Conservation (phyloP, 2,329 filamentous ascomycete genomes). For the Calonectria hawksworthii region DNA sequence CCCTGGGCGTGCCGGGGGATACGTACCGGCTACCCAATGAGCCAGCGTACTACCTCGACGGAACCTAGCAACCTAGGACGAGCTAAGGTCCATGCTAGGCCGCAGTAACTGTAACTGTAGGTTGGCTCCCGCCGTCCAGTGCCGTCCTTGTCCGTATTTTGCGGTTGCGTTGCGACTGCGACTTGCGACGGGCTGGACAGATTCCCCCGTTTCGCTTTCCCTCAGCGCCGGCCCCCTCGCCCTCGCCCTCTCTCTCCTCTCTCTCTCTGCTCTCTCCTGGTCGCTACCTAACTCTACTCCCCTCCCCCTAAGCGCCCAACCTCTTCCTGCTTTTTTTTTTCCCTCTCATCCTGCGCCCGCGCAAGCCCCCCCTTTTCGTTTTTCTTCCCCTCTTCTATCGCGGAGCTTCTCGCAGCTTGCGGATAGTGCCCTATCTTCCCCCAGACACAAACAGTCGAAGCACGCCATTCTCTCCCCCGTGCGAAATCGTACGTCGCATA, state of each 20-base stretch:
- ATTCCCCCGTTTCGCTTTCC: constrained; percentile 32
- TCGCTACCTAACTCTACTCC: constrained; percentile 18
- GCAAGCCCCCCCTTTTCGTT: constrained; percentile 17
- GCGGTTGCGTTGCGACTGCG: constrained; percentile 43
- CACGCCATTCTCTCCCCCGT: constrained; percentile 1
- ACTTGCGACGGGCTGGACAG: constrained; percentile 36
- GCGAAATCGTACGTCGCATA: constrained; percentile 31
- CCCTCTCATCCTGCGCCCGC: constrained; percentile 1
- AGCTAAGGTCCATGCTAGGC: constrained; percentile 15
- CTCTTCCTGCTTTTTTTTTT: constrained; percentile 39
- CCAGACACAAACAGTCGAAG: neutral
- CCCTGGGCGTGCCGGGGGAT: neutral
- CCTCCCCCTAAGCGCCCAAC: constrained; percentile 39
- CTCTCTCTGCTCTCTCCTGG: constrained; percentile 21
- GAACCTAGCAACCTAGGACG: constrained; percentile 5
- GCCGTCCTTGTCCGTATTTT: constrained; percentile 19
- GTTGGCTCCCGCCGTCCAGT: constrained; percentile 1
- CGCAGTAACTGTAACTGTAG: constrained; percentile 7
- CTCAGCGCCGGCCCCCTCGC: constrained; percentile 6
- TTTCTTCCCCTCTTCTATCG: constrained; percentile 20
- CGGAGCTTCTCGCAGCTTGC: constrained; percentile 8
- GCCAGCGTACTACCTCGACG: neutral
- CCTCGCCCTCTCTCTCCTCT: neutral
- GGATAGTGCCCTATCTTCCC: constrained; percentile 22
- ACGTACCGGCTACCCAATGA: neutral